Base-by-base conservation (phyloP, 2,329 filamentous ascomycete species). In the Xylaria sp. region DNA sequence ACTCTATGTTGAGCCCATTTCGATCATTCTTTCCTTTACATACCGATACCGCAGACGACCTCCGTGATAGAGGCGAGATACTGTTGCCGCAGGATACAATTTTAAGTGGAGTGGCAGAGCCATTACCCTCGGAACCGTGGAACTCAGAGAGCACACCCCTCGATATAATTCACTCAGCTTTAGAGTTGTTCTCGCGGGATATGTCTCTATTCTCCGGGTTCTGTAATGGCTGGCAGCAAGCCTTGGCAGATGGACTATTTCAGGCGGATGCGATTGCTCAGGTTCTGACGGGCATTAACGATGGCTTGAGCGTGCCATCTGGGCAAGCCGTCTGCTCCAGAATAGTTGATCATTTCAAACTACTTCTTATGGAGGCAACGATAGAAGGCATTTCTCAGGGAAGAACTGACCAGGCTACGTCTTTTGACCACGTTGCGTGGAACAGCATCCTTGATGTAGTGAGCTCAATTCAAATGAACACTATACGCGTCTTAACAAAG, bases 381-480 rank as follows among this genome's bases (percentile, higher is more conserved):
- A 73, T 75, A 46, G 44, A 66, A 49, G 77, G 76, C 13, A 9
- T 77, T 17, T 63, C 61, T 15, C 42, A 48, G 11, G 4, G 46
- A 17, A 7, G 11, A 48, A 13, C 17, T 13, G 9, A 13, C 10
- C 20, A 60, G 40, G 31, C 23, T 6, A 17, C 33, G 9, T 28
- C 65, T 9, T 72, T 72, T n/a, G 74, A 76, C 20, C 15, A 36
- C 31, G 15, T 57, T 62, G 65, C 63, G 56, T 77, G 74, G 75
- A 66, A 65, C 36, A 58, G 54, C 28, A 59, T 77, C 15, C 63
- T 79, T 13, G 60, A 71, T 23, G 64, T 13, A 17, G 66, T 74
- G 56, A 73, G 76, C 48, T 63, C 63, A 31, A 56, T 79, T 36
- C 59, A 60, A 59, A 63, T 72, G 53, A 78, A 78, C 60, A 74